phyloP scores from a whole-genome alignment of 176 grass and related monocot genomes.

The Miscanthus lutarioriparius region DNA sequence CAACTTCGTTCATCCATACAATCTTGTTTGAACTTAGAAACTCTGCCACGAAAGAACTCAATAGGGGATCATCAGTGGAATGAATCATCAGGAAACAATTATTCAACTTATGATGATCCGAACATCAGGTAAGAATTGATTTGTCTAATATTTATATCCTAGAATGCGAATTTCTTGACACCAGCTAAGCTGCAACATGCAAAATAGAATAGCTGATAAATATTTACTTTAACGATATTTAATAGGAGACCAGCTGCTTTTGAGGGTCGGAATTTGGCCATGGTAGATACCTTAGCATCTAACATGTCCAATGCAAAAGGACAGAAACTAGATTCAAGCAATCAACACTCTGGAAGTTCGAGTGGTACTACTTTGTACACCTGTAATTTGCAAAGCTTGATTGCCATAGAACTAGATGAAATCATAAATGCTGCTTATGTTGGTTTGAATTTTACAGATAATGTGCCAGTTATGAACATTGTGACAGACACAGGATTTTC shows the following conservation, averaged over 20 bases:
- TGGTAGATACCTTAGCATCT: constrained; percentile 22
- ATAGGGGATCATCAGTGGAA: background rate
- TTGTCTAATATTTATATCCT: constrained; percentile 26
- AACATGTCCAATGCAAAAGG: constrained; percentile 19
- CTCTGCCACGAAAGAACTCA: constrained; percentile 19
- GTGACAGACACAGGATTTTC: background rate
- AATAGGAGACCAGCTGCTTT: constrained; percentile 35
- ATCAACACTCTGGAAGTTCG: constrained; percentile 18
- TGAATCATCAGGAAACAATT: constrained; percentile 12
- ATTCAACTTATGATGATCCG: constrained; percentile 21
- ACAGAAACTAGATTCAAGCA: constrained; percentile 28
- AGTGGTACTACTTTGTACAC: constrained; percentile 9
- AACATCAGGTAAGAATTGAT: constrained; percentile 36
- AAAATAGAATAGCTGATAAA: constrained; percentile 1
- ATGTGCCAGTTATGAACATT: background rate
- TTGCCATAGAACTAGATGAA: background rate
- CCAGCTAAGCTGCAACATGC: constrained; percentile 3
- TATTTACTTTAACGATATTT: constrained; percentile 1
- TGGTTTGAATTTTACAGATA: constrained; percentile 35
- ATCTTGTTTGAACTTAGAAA: constrained; percentile 45
- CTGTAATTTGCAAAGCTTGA: background rate
- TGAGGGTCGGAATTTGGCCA: constrained; percentile 20
- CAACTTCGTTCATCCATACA: constrained; percentile 36
- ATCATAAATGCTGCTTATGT: constrained; percentile 8
- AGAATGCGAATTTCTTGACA: constrained; percentile 2